Conservation (phyloP, 176 grass and related monocot species). For the Cymbopogon citratus region DNA sequence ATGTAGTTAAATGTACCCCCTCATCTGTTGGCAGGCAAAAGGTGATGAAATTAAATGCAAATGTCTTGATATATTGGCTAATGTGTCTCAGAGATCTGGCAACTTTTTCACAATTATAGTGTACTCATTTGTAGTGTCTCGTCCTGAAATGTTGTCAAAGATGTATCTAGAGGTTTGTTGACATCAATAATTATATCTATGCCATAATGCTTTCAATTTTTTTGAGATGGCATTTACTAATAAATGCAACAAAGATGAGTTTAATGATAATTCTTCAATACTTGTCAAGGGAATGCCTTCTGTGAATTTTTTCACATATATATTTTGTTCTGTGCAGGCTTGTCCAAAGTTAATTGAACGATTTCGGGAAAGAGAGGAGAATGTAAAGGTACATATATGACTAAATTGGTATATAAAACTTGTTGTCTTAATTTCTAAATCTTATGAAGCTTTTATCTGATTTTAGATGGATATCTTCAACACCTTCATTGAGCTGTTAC, state of each 20-base stretch:
- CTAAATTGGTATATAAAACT: background rate
- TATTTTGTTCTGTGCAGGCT: slow-evolving; percentile 53
- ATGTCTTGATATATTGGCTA: slow-evolving; percentile 90
- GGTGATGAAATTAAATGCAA: slow-evolving; percentile 91
- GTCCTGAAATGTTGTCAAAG: slow-evolving; percentile 76
- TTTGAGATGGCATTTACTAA: background rate
- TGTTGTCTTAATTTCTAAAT: slow-evolving; percentile 25
- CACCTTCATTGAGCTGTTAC: slow-evolving; percentile 93
- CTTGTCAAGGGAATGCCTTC: background rate
- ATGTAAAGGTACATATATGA: slow-evolving; percentile 74
- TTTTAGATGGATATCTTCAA: slow-evolving; percentile 98
- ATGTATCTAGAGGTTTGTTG: slow-evolving; percentile 77
- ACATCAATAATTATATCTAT: background rate
- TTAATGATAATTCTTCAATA: background rate
- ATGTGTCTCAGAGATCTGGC: slow-evolving; percentile 85
- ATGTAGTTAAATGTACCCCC: background rate
- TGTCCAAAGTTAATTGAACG: slow-evolving; percentile 94
- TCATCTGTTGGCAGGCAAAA: slow-evolving; percentile 62
- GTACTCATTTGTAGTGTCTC: slow-evolving; percentile 77
- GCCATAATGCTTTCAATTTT: background rate
- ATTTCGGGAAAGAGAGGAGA: slow-evolving; percentile 97
- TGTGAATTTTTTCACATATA: background rate
- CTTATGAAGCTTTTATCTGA: slow-evolving; percentile 32
- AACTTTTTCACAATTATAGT: slow-evolving; percentile 78
- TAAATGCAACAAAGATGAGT: background rate